Conservation (phyloP, 108 stramenopile species). For the Nitzschia palea region DNA sequence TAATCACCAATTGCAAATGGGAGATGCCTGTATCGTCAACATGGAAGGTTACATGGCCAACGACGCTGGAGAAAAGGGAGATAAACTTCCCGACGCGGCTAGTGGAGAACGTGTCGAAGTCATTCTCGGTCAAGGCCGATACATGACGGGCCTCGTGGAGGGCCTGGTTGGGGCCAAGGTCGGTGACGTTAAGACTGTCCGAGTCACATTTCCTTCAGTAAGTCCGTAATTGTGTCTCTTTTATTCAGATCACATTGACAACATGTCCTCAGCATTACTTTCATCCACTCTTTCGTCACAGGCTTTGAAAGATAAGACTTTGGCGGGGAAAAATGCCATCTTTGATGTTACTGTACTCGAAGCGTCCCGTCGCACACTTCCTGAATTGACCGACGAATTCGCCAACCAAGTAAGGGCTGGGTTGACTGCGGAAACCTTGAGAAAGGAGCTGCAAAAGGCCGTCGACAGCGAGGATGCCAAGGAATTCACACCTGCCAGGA, state of each 20-base stretch:
- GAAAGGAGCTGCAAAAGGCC: slow-evolving; percentile 83
- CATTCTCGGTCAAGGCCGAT: slow-evolving; percentile 76
- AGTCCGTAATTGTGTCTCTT: slow-evolving; percentile 33
- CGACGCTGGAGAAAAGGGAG: slow-evolving; percentile 68
- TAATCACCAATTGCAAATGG: slow-evolving; percentile 55
- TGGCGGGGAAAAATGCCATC: slow-evolving; percentile 88
- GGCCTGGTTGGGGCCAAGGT: slow-evolving; percentile 84
- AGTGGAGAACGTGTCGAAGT: slow-evolving; percentile 86
- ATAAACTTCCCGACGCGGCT: slow-evolving; percentile 82
- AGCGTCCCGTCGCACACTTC: slow-evolving; percentile 71
- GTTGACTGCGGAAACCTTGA: slow-evolving; percentile 73
- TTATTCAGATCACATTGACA: neutral
- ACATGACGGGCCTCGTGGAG: slow-evolving; percentile 88
- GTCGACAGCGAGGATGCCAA: slow-evolving; percentile 87
- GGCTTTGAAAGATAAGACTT: slow-evolving; percentile 79
- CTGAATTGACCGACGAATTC: slow-evolving; percentile 90
- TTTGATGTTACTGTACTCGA: slow-evolving; percentile 87
- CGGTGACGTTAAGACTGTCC: slow-evolving; percentile 61
- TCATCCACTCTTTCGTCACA: slow-evolving; percentile 7
- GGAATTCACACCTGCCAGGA: slow-evolving; percentile 77
- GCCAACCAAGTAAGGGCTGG: slow-evolving; percentile 81
- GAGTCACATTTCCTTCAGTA: slow-evolving; percentile 79
- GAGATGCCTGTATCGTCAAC: slow-evolving; percentile 82
- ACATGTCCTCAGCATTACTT: no score
- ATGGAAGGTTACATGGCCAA: slow-evolving; percentile 87